A percentile compares a stretch with the other conserved stretches of the same genome.
phyloP scores from a whole-genome alignment of 164 flowering plant genomes.

The Santalum album region DNA sequence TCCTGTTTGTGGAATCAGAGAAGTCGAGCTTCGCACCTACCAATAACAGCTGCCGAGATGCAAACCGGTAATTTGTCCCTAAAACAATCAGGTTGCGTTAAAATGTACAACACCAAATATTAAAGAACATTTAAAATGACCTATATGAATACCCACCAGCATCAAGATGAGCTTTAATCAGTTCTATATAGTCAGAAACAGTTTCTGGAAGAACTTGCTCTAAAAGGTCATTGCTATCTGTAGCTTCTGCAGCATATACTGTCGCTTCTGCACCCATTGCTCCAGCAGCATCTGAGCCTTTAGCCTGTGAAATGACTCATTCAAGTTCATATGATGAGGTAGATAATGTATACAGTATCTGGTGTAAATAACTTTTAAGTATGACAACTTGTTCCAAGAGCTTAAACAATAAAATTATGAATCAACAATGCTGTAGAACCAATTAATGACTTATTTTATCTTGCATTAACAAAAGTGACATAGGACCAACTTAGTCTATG shows the following conservation, averaged over 20 bases:
- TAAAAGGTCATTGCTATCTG: slow-evolving; percentile 75
- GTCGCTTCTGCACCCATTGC: slow-evolving; percentile 83
- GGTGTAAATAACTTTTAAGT: not conserved
- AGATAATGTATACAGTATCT: not conserved
- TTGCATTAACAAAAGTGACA: too few relatives aligned
- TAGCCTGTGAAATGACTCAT: slow-evolving; percentile 41
- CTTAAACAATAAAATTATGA: too few relatives aligned
- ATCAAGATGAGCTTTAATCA: slow-evolving; percentile 77
- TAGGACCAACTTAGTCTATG: too few relatives aligned
- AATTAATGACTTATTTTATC: too few relatives aligned
- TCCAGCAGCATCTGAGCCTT: slow-evolving; percentile 90
- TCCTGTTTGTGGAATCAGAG: slow-evolving; percentile 82
- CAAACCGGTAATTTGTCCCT: slow-evolving; percentile 73
- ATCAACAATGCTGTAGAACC: too few relatives aligned
- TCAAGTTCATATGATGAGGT: not conserved
- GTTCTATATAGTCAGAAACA: slow-evolving; percentile 63
- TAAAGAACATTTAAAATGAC: not conserved
- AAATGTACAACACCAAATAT: not conserved
- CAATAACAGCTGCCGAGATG: slow-evolving; percentile 78
- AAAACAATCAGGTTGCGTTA: slow-evolving; percentile 21
- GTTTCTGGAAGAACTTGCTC: slow-evolving; percentile 82
- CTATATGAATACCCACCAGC: slow-evolving; percentile 47
- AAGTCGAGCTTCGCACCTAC: slow-evolving; percentile 87
- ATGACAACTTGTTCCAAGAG: not conserved
- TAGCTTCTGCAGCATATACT: slow-evolving; percentile 92